phyloP scores from a whole-genome alignment of 306 rosid genomes.

The Prunus campanulata region DNA sequence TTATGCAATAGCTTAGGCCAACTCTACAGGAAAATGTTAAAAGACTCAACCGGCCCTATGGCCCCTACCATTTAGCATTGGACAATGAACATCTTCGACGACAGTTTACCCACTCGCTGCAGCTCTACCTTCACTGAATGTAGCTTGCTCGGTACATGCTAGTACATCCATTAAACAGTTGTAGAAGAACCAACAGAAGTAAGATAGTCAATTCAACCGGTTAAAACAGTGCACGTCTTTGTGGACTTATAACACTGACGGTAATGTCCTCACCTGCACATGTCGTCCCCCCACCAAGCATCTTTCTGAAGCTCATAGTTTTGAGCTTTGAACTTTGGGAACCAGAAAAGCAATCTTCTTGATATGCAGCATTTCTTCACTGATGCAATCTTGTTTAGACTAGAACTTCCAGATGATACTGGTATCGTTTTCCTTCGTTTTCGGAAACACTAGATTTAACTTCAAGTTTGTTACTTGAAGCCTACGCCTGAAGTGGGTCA shows the following conservation, averaged over 20 bases:
- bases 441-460: background rate
- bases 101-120: too few species aligned
- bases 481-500: constrained; percentile 42
- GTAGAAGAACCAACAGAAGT: background rate
- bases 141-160: background rate
- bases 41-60: background rate
- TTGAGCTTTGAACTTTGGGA: background rate
- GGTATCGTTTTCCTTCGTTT: background rate
- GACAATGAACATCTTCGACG: background rate
- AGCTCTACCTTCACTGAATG: background rate
- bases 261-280: background rate
- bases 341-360: background rate
- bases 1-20: background rate
- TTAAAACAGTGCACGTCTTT: background rate
- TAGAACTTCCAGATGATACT: background rate
- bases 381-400: background rate
- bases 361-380: background rate
- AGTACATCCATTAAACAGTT: background rate
- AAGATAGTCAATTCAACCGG: background rate
- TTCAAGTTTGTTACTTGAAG: constrained; percentile 6
- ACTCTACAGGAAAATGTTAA: background rate
- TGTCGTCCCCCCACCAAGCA: too few species aligned
- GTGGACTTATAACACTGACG: background rate
- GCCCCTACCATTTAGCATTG: background rate
- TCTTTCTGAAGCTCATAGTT: background rate